Evolutionary conservation across 2,329 filamentous ascomycete genomes (phyloP), one percentile per base, ranked within the genome.

Genomic region (Ascochyta pisi): DNA sequence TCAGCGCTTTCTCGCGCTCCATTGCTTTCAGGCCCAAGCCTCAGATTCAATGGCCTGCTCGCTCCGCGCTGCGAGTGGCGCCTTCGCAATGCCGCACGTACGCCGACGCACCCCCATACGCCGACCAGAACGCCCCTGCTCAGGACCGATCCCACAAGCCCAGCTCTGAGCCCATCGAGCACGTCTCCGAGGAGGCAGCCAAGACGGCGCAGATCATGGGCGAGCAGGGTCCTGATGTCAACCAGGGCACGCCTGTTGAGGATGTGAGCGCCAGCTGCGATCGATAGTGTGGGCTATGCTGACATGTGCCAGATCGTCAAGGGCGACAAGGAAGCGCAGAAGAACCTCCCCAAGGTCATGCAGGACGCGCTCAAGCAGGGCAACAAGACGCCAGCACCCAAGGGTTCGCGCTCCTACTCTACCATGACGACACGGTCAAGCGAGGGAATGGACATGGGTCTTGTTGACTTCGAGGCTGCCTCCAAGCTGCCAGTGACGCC

Each of bases 311-410:
- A 89, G 86, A 82, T 89, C 54, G 79, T 90, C 34, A 79, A 84
- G 69, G 83, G 85, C 44, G 87, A 90, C 67, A 81, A 85, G 68
- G 81, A 86, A 53, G 81, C 82, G 29, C 77, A 81, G 63, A 82
- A 88, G 59, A 84, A 88, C 45, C 84, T 87, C 9, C 87, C 88
- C 9, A 83, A 89, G 72, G 83, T 90, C 23, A 82, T 90, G 76
- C 83, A 88, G 67, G 82, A 89, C 61, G 79, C 84, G 57, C 73
- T 84, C 23, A 81, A 83, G 58, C 74, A 83, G 15, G 80, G 82
- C 57, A 66, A 75, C 68, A 53, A 64, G 58, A 61, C 67, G 48
- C 58, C 71, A 26, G 64, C 71, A 34, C 78, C 77, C 40, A 71
- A 73, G 54, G 70, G 81, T 73, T 78, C 78, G 26, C 79, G 86